These are phyloP conservation scores for Phytopythium mirpurense DNA, from an alignment of 352 stramenopile genomes.

Conservation along the genomic window DNA sequence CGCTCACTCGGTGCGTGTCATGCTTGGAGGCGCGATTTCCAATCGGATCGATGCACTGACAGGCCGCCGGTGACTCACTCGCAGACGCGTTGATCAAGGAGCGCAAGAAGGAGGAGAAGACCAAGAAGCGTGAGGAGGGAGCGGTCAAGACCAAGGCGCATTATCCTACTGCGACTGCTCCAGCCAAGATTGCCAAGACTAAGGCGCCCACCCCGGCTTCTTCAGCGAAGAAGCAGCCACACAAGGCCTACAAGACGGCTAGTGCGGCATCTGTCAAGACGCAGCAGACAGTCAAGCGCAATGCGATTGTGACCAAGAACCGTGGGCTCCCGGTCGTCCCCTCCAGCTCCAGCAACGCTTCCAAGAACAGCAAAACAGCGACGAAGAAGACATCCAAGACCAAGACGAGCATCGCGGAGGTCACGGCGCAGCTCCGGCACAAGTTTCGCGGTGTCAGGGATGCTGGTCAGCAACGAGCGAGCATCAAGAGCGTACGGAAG, in stretches of 20 bases:
- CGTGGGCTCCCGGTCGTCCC: constrained; percentile 19
- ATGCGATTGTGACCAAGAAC: constrained; percentile 41
- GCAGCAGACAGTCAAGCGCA: constrained; percentile 23
- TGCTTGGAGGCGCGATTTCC: background rate
- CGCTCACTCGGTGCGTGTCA: constrained; percentile 29
- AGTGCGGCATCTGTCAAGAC: constrained; percentile 20
- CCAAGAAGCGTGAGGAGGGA: constrained; percentile 36
- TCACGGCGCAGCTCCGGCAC: constrained; percentile 21
- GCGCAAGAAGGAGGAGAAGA: constrained; percentile 49
- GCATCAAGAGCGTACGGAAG: constrained; percentile 1
- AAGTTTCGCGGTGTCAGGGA: constrained; percentile 15
- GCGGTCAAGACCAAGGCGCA: constrained; percentile 17
- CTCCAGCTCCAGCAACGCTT: background rate
- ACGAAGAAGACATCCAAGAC: constrained; percentile 13
- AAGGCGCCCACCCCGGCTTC: constrained; percentile 10
- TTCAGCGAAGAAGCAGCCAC: constrained; percentile 12
- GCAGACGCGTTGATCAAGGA: constrained; percentile 70
- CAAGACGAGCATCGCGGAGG: constrained; percentile 30
- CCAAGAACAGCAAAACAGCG: constrained; percentile 4
- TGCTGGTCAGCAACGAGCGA: constrained; percentile 2
- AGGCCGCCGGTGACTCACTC: background rate
- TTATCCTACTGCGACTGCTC: no score
- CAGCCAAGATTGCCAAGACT: no score
- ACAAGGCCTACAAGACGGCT: constrained; percentile 16
- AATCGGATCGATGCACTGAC: constrained; percentile 1